Evolutionary conservation across 2,329 filamentous ascomycete genomes (phyloP).

Genomic region (Colletotrichum sp.): DNA sequence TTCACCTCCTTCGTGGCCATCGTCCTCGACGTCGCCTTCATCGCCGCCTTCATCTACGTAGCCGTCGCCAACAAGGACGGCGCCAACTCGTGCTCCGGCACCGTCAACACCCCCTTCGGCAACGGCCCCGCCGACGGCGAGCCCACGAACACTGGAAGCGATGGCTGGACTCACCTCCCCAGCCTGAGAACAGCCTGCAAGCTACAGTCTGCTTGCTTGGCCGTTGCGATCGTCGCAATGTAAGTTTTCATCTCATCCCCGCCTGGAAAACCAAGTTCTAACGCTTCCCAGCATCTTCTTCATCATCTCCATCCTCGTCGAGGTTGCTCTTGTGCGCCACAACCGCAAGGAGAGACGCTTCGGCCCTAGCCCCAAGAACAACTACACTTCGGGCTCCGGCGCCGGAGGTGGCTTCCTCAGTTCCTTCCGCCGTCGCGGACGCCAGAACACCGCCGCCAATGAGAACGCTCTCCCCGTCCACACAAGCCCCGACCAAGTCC

Average conservation of each 20-base stretch:
- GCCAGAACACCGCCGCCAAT: constrained; percentile 29
- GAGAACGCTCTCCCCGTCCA: constrained; percentile 42
- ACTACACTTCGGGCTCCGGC: constrained; percentile 66
- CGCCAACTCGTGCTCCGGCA: constrained; percentile 63
- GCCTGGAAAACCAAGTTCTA: neutral
- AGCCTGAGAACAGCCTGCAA: constrained; percentile 65
- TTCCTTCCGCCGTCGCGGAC: constrained; percentile 37
- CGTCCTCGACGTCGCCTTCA: constrained; percentile 78
- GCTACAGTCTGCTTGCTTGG: constrained; percentile 78
- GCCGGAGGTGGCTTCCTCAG: constrained; percentile 35
- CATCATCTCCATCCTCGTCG: constrained; percentile 72
- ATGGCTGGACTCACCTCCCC: constrained; percentile 54
- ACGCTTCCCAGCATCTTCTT: constrained; percentile 68
- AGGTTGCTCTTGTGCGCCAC: constrained; percentile 71
- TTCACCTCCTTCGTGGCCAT: constrained; percentile 78
- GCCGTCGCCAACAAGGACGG: constrained; percentile 77
- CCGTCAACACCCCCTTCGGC: constrained; percentile 73
- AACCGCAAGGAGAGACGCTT: constrained; percentile 78
- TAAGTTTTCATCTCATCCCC: constrained; percentile 43
- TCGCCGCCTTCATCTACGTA: constrained; percentile 81
- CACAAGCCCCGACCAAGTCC: constrained; percentile 45
- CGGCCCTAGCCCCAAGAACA: constrained; percentile 52
- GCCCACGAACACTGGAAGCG: constrained; percentile 52
- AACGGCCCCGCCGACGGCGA: constrained; percentile 58
- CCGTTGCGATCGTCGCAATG: constrained; percentile 79